Evolutionary conservation across 2,329 filamentous ascomycete species (phyloP).

Genomic region (Penicillium sp.): DNA sequence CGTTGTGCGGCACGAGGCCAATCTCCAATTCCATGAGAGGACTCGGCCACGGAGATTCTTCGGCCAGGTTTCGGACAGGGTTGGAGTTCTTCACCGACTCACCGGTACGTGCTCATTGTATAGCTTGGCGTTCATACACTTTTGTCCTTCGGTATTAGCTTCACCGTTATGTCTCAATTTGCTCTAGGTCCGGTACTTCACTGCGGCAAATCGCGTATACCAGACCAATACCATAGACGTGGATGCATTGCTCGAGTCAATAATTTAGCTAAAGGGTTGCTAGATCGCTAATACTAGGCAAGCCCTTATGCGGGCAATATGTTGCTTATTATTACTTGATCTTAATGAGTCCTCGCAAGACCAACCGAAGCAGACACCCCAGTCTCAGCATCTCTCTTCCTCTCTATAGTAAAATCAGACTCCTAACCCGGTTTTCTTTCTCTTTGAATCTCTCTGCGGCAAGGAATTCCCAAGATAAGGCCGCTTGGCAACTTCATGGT

Average conservation of each 20-base stretch:
- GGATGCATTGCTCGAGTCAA: no score
- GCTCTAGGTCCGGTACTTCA: not conserved
- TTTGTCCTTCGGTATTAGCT: not conserved
- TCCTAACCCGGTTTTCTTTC: not conserved
- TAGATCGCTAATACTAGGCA: no score
- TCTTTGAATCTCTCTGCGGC: conserved; percentile 9
- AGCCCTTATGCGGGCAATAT: not conserved
- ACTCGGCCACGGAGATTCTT: not conserved
- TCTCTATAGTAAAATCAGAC: not conserved
- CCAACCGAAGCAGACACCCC: not conserved
- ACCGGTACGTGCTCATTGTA: not conserved
- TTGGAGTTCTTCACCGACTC: not conserved
- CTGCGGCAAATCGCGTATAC: not conserved
- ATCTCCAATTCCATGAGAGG: not conserved
- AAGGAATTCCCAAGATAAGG: conserved; percentile 31
- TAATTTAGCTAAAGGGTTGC: no score
- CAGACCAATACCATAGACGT: no score
- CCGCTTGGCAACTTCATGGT: conserved; percentile 29
- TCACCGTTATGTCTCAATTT: not conserved
- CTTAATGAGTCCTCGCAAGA: not conserved
- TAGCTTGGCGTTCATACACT: not conserved
- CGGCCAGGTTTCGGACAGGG: not conserved
- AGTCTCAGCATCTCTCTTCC: not conserved
- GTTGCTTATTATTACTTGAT: not conserved
- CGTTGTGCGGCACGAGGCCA: not conserved